Evolutionary conservation across 305 asterid species (phyloP), one percentile per base, ranked within the genome.

Genomic region (Plantago coronopus): DNA sequence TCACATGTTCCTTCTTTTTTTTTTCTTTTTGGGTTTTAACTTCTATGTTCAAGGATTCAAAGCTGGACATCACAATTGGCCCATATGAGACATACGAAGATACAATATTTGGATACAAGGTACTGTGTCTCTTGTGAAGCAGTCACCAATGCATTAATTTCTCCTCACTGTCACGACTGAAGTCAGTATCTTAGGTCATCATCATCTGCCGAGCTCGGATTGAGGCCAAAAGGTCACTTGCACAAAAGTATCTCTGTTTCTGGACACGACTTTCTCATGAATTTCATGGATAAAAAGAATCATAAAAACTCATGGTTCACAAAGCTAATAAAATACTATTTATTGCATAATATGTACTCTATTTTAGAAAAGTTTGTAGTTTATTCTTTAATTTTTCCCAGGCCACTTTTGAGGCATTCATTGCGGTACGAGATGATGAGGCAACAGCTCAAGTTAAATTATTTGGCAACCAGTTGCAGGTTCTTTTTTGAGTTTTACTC

Each of bases 41-140:
- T 57, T 46, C 48, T 53, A 60, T 70, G 60, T 59, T 78, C 56
- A 71, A 91, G 99, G 96, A 93, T 70, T 93, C 99, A 49, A 86
- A 81, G 84, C 79, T 93, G 79, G 99, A 93, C 73, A 62, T 93
- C 63, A 93, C 99, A 48, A 87, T 89, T 64, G 99, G 99, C 21
- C 99, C 99, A 6, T 93, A 93, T 59, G 99, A 93, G 86, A 93
- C 99, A 6, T 93, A 89, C 57, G 99, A 93, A 83, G 99, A 93
- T 68, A 54, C 82, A 67, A 75, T 87, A 49, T 93, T 93, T 61
- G 99, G 99, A 57, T 89, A 89, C 76, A 89, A 93, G 99, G 98
- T 91, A 91, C 50, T n/a, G 15, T 3, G 18, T 17, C 57, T 44
- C 25, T 47, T 61, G n/a, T 53, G 56, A 21, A 34, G 2, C 40